These are phyloP conservation scores for Choricystis sp. DNA, from an alignment of 139 green algal genomes.

Conservation along the genomic window DNA sequence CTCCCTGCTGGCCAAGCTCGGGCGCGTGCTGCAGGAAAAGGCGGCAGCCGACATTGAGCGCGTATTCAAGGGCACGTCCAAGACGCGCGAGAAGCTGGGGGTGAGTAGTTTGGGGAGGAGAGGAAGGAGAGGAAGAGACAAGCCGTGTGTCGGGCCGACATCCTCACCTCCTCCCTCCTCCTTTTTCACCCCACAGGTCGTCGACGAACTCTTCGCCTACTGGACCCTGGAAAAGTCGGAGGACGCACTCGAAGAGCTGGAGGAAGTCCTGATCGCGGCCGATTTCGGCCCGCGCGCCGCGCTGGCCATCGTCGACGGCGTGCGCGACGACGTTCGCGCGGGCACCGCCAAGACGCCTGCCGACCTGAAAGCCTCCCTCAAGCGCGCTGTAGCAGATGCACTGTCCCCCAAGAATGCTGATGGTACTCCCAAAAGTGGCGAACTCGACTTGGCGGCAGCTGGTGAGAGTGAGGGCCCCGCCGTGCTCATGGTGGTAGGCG, in stretches of 20 bases:
- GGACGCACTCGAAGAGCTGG: conserved; percentile 78
- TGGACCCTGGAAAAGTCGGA: conserved; percentile 89
- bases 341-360: conserved; percentile 46
- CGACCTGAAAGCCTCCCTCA: conserved; percentile 27
- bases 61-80: conserved; percentile 76
- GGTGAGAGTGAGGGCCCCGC: conserved; percentile 18
- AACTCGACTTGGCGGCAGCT: conserved; percentile 22
- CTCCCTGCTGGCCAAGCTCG: conserved; percentile 44
- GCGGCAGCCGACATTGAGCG: conserved; percentile 63
- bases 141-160: not conserved
- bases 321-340: conserved; percentile 47
- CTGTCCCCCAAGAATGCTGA: not conserved
- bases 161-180: not conserved
- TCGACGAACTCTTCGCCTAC: conserved; percentile 85
- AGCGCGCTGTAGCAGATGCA: conserved; percentile 3
- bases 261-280: conserved; percentile 79
- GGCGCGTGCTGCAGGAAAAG: conserved; percentile 83
- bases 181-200: conserved; percentile 34
- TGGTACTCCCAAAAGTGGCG: not conserved
- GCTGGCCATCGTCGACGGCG: conserved; percentile 64
- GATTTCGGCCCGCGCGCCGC: conserved; percentile 83
- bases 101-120: conserved; percentile 22
- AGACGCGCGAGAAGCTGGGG: conserved; percentile 75
- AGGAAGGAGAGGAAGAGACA: not conserved
- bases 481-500: conserved; percentile 79